Evolutionary conservation across 306 rosid species (phyloP), one percentile per base, ranked within the genome.

Genomic region (Corylus americana): DNA sequence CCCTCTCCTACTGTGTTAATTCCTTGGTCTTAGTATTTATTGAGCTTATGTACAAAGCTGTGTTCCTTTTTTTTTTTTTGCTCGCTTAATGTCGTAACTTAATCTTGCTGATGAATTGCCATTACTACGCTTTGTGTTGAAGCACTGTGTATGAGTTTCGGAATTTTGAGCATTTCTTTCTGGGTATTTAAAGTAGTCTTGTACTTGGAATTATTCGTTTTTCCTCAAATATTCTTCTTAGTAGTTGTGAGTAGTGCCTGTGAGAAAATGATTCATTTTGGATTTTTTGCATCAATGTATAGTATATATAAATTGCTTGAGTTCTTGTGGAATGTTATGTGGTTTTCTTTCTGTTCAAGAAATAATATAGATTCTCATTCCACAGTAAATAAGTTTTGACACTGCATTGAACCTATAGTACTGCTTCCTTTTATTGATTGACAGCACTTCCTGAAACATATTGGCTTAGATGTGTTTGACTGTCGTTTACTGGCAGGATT

Each of bases 401-500:
- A 13, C 45, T 64, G n/a, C 70, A 14, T 64, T 20, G 48, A 64
- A 64, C 70, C 25, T 20, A 58, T 22, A 58, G 22, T 58, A 9
- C 66, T 35, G 44, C 45, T 59, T 22, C 7, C 25, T 64, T 64
- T 64, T 62, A 29, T 35, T 7, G 20, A 16, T 64, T 64, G 70
- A 35, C 18, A 37, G 11, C 70, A 35, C 70, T 64, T 64, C 37
- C 70, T 64, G 22, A 35, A 31, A 64, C 48, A 16, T 45, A 49
- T 5, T 77, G 58, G 75, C 79, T 62, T 62, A 58, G 55, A 7
- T 81, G 73, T 61, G 53, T 79, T 86, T 74, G 74, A 44, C 61
- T 55, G 80, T 73, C 73, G 79, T 67, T 78, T 84, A 75, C 77
- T 81, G 62, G 74, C 87, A 93, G 96, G 97, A 93, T 83, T 93